These are phyloP conservation scores for Metarhizium brunneum DNA, from an alignment of 2,329 filamentous ascomycete species.

Conservation along the genomic window DNA sequence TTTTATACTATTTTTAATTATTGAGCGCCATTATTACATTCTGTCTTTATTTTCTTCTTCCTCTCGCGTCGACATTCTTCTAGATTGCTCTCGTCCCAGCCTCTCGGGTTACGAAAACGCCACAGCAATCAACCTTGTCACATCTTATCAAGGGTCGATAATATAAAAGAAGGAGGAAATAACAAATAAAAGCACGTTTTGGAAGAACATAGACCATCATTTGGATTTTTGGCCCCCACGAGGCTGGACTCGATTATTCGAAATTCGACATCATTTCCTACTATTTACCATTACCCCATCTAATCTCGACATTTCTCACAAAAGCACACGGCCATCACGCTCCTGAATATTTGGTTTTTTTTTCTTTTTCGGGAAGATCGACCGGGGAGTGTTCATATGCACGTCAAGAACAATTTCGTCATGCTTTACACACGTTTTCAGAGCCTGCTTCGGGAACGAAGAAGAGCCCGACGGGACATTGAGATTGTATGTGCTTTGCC, in stretches of 20 bases:
- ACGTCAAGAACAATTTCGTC: constrained; percentile 32
- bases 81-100: neutral
- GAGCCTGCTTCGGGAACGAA: constrained; percentile 27
- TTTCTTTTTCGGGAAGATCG: neutral
- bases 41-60: neutral
- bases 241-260: neutral
- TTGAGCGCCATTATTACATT: neutral
- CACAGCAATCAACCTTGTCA: neutral
- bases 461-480: constrained; percentile 31
- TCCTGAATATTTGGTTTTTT: too few species aligned
- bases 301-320: neutral
- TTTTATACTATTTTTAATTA: neutral
- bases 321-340: neutral
- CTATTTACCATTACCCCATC: neutral
- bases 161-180: neutral
- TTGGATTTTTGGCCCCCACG: neutral
- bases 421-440: constrained; percentile 35
- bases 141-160: neutral
- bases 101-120: neutral
- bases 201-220: neutral
- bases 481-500: constrained; percentile 34
- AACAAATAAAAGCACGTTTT: neutral
- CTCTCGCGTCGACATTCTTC: neutral
- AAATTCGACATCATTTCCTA: neutral
- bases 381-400: constrained; percentile 14